Conservation (phyloP, 2,329 filamentous ascomycete species). For the Curvularia lunata region DNA sequence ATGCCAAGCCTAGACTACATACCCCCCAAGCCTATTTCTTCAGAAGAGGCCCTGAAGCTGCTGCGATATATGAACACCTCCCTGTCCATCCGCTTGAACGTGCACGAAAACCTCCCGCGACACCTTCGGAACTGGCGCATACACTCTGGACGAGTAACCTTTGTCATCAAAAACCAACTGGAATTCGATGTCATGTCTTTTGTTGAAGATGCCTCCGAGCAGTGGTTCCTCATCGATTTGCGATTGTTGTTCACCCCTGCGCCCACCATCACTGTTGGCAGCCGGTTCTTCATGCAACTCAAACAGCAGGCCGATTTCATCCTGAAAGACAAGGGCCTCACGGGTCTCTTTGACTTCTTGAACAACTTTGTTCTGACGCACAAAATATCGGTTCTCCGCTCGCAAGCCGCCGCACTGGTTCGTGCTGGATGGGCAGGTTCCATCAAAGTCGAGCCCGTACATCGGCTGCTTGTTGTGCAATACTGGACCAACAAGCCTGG, state of each 20-base stretch:
- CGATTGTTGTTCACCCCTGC: slow-evolving; percentile 79
- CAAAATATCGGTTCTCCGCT: slow-evolving; percentile 82
- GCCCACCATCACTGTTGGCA: slow-evolving; percentile 64
- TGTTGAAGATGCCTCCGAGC: slow-evolving; percentile 79
- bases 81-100: slow-evolving; percentile 79
- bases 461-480: slow-evolving; percentile 83
- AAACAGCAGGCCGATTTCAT: slow-evolving; percentile 75
- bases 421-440: slow-evolving; percentile 78
- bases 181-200: slow-evolving; percentile 92
- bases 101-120: slow-evolving; percentile 82
- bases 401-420: slow-evolving; percentile 75
- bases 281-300: slow-evolving; percentile 66
- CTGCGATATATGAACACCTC: slow-evolving; percentile 83
- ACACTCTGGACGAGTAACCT: slow-evolving; percentile 86
- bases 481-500: slow-evolving; percentile 81
- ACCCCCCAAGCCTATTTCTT: slow-evolving; percentile 71
- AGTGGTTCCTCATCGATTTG: slow-evolving; percentile 95
- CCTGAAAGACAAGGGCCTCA: slow-evolving; percentile 72
- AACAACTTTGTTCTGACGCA: slow-evolving; percentile 89
- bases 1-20: slow-evolving; percentile 85
- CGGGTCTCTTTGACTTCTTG: slow-evolving; percentile 82
- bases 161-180: slow-evolving; percentile 81
- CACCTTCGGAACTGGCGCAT: slow-evolving; percentile 80
- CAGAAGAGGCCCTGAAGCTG: slow-evolving; percentile 74
- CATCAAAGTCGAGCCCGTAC: slow-evolving; percentile 77